phyloP scores from a whole-genome alignment of 768 basidiomycete genomes.

The Panaeolus cyanescens region DNA sequence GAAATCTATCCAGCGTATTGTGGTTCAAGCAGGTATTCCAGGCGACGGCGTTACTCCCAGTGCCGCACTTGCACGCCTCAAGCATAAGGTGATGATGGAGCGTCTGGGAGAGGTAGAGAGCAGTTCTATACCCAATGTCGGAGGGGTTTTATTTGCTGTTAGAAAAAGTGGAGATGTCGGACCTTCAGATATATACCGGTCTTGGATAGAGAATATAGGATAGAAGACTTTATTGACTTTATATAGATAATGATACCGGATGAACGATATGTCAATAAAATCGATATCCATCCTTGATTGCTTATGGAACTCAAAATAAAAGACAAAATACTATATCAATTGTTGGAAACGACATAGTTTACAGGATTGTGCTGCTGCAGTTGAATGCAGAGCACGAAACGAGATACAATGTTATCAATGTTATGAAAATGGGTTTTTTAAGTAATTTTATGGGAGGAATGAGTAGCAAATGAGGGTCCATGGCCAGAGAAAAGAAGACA shows the following conservation, averaged over 20 bases:
- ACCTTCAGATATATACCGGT: not conserved
- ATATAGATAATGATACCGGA: no score
- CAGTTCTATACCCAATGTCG: not conserved
- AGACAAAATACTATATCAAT: not conserved
- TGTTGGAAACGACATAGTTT: not conserved
- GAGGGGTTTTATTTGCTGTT: not conserved
- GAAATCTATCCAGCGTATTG: constrained; percentile 18
- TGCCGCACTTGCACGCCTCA: constrained; percentile 8
- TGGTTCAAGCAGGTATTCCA: constrained; percentile 30
- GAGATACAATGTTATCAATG: no score
- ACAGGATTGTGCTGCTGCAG: not conserved
- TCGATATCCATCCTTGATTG: no score
- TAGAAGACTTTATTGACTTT: no score
- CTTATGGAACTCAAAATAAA: no score
- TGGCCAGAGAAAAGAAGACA: no score
- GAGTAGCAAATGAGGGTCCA: no score
- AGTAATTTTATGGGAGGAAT: no score
- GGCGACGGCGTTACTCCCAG: constrained; percentile 1
- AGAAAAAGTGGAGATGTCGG: not conserved
- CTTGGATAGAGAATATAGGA: not conserved
- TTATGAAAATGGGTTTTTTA: no score
- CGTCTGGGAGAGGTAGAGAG: constrained; percentile 19
- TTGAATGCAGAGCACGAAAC: not conserved
- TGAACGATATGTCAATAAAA: no score
- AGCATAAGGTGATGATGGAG: constrained; percentile 31